These are phyloP conservation scores for Obba rivulosa DNA, from an alignment of 768 basidiomycete genomes.

Conservation along the genomic window DNA sequence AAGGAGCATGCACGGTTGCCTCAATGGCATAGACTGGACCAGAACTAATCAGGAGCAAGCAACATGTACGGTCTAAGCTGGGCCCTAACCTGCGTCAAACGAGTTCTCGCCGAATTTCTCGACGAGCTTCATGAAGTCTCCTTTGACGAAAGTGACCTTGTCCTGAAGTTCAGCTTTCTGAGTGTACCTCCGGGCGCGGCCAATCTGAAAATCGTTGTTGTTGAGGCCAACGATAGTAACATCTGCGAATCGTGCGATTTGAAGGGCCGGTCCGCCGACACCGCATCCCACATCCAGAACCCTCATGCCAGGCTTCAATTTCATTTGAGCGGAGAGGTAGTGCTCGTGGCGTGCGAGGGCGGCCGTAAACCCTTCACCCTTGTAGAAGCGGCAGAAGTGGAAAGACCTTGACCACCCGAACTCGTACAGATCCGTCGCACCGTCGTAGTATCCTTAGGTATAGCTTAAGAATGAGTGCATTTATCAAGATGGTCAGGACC, in stretches of 20 bases:
- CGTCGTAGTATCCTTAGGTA: slow-evolving; percentile 81
- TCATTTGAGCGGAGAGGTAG: slow-evolving; percentile 88
- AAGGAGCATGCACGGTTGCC: slow-evolving; percentile 94
- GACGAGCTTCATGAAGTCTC: slow-evolving; percentile 93
- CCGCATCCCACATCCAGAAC: slow-evolving; percentile 99
- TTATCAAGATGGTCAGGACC: slow-evolving; percentile 15
- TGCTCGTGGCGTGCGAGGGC: slow-evolving; percentile 94
- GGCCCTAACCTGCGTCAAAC: slow-evolving; percentile 91
- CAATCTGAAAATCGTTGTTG: slow-evolving; percentile 95
- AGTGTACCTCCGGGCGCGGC: slow-evolving; percentile 82
- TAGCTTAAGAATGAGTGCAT: neutral
- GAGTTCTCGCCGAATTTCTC: slow-evolving; percentile 90
- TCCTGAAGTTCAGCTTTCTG: slow-evolving; percentile 65
- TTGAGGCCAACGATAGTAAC: slow-evolving; percentile 81
- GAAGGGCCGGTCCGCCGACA: slow-evolving; percentile 94
- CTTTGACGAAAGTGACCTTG: slow-evolving; percentile 80
- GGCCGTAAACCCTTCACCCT: slow-evolving; percentile 73
- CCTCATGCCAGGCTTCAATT: slow-evolving; percentile 82
- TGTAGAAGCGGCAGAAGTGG: slow-evolving; percentile 97
- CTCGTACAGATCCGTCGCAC: slow-evolving; percentile 92
- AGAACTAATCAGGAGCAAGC: neutral
- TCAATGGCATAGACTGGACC: slow-evolving; percentile 88
- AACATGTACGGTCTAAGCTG: neutral
- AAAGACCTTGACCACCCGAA: slow-evolving; percentile 90
- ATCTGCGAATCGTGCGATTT: slow-evolving; percentile 90